A percentile compares a stretch with the other conserved stretches of the same genome.
Evolutionary conservation across 2,329 filamentous ascomycete species (phyloP).

Genomic region (Aspergillus versicolor): DNA sequence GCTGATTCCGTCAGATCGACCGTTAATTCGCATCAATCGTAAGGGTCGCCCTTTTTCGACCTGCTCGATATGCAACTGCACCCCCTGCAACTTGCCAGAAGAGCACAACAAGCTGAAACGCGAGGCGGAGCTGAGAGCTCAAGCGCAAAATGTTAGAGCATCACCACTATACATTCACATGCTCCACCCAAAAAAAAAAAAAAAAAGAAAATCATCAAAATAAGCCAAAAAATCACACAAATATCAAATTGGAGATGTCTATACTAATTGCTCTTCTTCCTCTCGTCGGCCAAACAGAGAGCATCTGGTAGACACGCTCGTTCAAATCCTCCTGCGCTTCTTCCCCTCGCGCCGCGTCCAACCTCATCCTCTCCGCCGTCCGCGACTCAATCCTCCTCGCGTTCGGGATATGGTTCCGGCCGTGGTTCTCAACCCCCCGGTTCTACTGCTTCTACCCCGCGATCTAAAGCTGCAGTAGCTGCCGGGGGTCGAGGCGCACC

Average conservation of each 20-base stretch:
- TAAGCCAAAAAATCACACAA: neutral
- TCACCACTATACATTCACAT: neutral
- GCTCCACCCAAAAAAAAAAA: too few relatives aligned
- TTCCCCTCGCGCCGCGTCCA: constrained; percentile 22
- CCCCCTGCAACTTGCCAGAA: constrained; percentile 85
- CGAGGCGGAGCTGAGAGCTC: constrained; percentile 28
- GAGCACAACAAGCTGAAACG: constrained; percentile 70
- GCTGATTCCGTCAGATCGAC: constrained; percentile 63
- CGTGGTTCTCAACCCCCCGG: constrained; percentile 5
- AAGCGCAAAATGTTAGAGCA: constrained; percentile 13
- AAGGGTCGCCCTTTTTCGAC: constrained; percentile 95
- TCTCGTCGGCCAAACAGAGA: constrained; percentile 12
- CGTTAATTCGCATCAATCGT: constrained; percentile 90
- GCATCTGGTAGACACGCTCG: constrained; percentile 16
- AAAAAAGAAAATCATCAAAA: neutral
- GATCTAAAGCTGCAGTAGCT: neutral
- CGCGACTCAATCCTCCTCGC: neutral
- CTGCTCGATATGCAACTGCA: constrained; percentile 82
- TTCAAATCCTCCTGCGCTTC: constrained; percentile 12
- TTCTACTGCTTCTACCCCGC: neutral
- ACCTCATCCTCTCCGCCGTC: constrained; percentile 10
- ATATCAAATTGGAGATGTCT: constrained; percentile 10
- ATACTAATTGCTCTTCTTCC: constrained; percentile 17
- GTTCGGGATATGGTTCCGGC: neutral
- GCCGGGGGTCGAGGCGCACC: constrained; percentile 7